Percentiles rank a stretch among this genome's conserved stretches.
phyloP scores from a whole-genome alignment of 2,329 filamentous ascomycete species.

The Verticillium klebahnii region DNA sequence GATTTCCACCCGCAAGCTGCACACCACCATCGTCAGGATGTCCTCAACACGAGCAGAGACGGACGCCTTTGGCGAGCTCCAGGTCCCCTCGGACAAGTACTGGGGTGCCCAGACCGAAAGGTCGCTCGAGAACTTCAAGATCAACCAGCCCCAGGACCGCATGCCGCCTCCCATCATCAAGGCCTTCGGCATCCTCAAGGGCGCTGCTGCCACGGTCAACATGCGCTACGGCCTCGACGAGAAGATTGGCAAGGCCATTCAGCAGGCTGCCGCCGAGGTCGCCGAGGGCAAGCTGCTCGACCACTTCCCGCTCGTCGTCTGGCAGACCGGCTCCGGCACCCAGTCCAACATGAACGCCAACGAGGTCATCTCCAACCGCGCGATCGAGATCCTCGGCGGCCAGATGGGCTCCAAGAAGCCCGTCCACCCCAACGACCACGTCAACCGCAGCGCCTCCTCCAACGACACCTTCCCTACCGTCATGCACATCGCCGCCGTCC shows the following conservation, averaged over 20 bases:
- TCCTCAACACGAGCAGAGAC: conserved; percentile 71
- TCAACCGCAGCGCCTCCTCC: conserved; percentile 98
- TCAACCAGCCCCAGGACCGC: conserved; percentile 98
- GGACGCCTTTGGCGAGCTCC: conserved; percentile 96
- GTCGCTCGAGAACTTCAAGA: conserved; percentile 95
- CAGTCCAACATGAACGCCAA: conserved; percentile 99
- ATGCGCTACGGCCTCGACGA: conserved; percentile 75
- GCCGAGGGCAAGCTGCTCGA: conserved; percentile 89
- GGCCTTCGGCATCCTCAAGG: conserved; percentile 96
- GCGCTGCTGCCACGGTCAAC: conserved; percentile 92
- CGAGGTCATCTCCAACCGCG: conserved; percentile 98
- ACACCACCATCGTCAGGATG: conserved; percentile 44
- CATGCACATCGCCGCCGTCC: conserved; percentile 97
- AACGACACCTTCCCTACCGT: conserved; percentile 99
- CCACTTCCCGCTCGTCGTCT: conserved; percentile 97
- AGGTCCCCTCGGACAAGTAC: conserved; percentile 90
- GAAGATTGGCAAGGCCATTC: conserved; percentile 87
- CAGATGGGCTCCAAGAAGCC: conserved; percentile 96
- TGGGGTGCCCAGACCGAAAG: conserved; percentile 98
- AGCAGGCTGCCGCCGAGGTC: conserved; percentile 91
- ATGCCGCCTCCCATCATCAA: conserved; percentile 91
- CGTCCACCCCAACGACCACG: conserved; percentile 98
- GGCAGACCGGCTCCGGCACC: conserved; percentile 98
- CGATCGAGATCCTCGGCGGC: conserved; percentile 95
- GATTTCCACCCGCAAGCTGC: conserved; percentile 20